Base-by-base conservation (phyloP, 768 basidiomycete genomes). In the Chiua virens region DNA sequence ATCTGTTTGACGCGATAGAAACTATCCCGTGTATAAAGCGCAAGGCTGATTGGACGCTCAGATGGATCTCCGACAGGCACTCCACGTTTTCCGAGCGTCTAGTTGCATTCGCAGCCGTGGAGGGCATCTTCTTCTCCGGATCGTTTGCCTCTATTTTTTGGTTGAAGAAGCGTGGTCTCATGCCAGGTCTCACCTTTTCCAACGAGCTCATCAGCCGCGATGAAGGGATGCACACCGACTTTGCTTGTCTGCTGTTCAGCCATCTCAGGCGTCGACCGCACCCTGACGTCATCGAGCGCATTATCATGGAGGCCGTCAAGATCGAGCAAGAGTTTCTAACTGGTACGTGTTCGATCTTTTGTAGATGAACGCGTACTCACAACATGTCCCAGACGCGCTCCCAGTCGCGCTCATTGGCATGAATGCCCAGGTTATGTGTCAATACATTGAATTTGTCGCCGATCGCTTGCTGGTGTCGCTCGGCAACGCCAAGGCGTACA, bases 161-260 rank as follows among this genome's bases (percentile, higher is more conserved):
- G 94, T 67, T 98, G 56, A 96, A 95, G 82, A 96, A 96, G 71
- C 83, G 92, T n/a, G 94, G 94, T 13, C 80, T 98, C 41, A 92
- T 96, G 92, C 92, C 94, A 13, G 93, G 94, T 20, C 75, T 97
- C 30, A 91, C 93, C 1, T 95, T 94, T 70, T 93, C 92, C 17
- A 96, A 96, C 67, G 94, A 97, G 69, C 83, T 96, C 59, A 96
- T 98, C 70, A 90, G 87, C 50, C 82, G 93, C 22, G 94, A 97
- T 62, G 92, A 96, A 71, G 94, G 90, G 47, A 84, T 97, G 74
- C 94, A 98, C 72, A 96, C 93, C 64, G 94, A 96, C 70, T 95
- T 97, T 69, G 92, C 93, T 2, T 96, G 92, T 65, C 72, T 96
- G 13, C 75, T 97, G 28, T 91, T 94, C 71, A 79, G 78, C 47